These are phyloP conservation scores for Plasmodium gonderi DNA, from an alignment of 169 alveolate genomes.

Conservation along the genomic window DNA sequence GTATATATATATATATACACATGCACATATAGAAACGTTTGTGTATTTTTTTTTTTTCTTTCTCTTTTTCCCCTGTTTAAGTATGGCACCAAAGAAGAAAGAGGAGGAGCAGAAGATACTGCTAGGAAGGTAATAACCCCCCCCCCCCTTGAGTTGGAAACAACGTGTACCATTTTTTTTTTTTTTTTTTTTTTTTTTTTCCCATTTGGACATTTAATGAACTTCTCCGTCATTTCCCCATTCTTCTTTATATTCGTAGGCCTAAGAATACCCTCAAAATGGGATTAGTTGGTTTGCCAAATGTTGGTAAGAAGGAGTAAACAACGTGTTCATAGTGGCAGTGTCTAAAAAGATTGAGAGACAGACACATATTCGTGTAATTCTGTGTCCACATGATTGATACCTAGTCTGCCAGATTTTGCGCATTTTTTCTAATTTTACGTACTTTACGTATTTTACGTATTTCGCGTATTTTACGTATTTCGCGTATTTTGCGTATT, in stretches of 20 bases:
- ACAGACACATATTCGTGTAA: too few relatives aligned
- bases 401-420: too few relatives aligned
- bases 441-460: too few relatives aligned
- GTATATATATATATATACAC: background rate
- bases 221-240: background rate
- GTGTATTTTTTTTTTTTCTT: background rate
- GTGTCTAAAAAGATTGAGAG: too few relatives aligned
- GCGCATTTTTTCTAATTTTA: too few relatives aligned
- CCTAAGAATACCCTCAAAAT: conserved; percentile 93
- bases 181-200: too few relatives aligned
- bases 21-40: background rate
- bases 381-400: too few relatives aligned
- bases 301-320: conserved; percentile 98
- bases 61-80: background rate
- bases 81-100: conserved; percentile 89
- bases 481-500: too few relatives aligned
- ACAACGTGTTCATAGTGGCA: too few relatives aligned
- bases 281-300: conserved; percentile 99
- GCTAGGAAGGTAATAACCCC: conserved; percentile 74
- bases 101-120: conserved; percentile 81
- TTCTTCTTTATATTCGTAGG: conserved; percentile 61
- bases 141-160: background rate
- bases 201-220: background rate
- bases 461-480: too few relatives aligned
- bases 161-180: too few relatives aligned